These are phyloP conservation scores for Phytophthora boehmeriae DNA, from an alignment of 352 stramenopile species.

Conservation along the genomic window DNA sequence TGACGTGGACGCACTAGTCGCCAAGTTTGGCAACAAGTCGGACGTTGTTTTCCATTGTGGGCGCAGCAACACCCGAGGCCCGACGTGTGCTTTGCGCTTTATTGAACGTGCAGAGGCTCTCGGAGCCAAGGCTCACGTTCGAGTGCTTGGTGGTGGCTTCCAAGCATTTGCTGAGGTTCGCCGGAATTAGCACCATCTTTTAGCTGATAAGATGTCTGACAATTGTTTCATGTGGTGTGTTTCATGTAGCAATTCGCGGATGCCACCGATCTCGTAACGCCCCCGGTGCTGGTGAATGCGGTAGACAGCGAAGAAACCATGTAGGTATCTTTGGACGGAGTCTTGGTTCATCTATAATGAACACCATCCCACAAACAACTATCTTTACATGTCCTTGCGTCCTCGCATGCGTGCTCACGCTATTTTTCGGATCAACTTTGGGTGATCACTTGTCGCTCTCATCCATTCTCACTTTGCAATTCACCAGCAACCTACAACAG, in stretches of 20 bases:
- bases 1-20: constrained; percentile 40
- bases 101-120: constrained; percentile 24
- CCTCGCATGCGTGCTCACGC: too few relatives aligned
- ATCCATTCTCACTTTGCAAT: constrained; percentile 14
- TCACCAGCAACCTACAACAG: constrained; percentile 8
- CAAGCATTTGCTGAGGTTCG: constrained; percentile 31
- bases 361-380: constrained; percentile 7
- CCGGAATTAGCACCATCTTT: not conserved
- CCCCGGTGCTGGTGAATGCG: not conserved
- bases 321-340: not conserved
- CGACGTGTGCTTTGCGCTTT: constrained; percentile 45
- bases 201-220: not conserved
- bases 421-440: too few relatives aligned
- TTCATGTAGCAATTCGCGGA: constrained; percentile 10
- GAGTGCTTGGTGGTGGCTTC: constrained; percentile 31
- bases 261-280: constrained; percentile 7
- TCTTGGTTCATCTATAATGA: too few relatives aligned
- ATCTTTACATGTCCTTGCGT: constrained; percentile 27
- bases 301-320: constrained; percentile 1
- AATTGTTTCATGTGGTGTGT: not conserved
- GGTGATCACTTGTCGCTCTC: not conserved
- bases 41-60: constrained; percentile 54
- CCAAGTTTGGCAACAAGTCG: constrained; percentile 25
- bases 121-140: constrained; percentile 26
- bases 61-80: constrained; percentile 37